Evolutionary conservation across 75 land plant species (phyloP).

Genomic region (Pinus albicaulis): DNA sequence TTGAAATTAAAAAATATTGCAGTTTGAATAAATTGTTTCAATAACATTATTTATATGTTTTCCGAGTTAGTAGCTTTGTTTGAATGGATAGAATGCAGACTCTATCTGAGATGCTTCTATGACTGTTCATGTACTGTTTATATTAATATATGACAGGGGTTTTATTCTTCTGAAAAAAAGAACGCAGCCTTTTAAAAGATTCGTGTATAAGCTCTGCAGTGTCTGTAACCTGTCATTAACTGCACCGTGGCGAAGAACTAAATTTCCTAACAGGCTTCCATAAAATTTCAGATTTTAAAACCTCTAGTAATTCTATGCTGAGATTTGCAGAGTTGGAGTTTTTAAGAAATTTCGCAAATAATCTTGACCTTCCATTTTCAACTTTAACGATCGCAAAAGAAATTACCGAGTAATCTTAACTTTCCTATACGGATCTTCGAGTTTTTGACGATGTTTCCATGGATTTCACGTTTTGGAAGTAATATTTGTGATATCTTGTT

Average conservation of each 20-base stretch:
- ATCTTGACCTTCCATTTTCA: too few relatives aligned
- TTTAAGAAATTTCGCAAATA: neutral
- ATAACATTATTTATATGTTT: neutral
- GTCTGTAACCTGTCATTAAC: neutral
- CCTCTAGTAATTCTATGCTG: neutral
- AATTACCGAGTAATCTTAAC: neutral
- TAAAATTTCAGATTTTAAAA: neutral
- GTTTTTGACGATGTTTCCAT: neutral
- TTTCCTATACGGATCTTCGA: neutral
- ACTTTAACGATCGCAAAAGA: too few relatives aligned
- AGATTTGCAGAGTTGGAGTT: neutral
- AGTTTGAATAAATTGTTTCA: too few relatives aligned
- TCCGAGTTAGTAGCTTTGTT: neutral
- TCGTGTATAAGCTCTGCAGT: neutral
- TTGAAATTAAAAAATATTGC: too few relatives aligned
- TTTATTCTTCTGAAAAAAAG: too few relatives aligned
- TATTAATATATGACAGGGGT: too few relatives aligned
- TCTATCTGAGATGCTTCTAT: too few relatives aligned
- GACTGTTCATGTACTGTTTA: too few relatives aligned
- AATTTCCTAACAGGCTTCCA: neutral
- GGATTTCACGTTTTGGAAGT: neutral
- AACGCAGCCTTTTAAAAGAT: neutral
- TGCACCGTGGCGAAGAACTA: neutral
- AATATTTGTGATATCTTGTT: neutral
- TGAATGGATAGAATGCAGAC: neutral